Conservation (phyloP, 495 filamentous ascomycete genomes). For the Rhizodiscina lignyota region DNA sequence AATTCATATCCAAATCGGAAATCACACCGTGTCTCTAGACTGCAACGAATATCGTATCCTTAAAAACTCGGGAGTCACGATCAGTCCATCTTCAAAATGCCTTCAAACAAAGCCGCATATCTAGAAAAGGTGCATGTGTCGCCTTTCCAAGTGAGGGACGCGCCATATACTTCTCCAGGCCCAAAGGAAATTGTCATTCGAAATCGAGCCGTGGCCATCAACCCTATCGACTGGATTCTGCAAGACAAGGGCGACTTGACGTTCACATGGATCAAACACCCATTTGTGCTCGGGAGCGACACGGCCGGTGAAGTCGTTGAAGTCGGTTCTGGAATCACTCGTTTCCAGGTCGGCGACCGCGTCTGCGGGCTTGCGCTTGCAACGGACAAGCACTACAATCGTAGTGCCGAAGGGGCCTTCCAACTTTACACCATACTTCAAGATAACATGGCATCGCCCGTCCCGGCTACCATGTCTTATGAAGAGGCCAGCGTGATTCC, state of each 20-base stretch:
- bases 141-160: no score
- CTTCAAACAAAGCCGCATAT: no score
- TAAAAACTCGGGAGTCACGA: no score
- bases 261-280: conserved; percentile 23
- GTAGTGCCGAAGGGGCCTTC: conserved; percentile 4
- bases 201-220: conserved; percentile 24
- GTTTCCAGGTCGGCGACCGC: conserved; percentile 30
- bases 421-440: conserved; percentile 8
- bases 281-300: conserved; percentile 35
- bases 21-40: no score
- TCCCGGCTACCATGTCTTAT: conserved; percentile 9
- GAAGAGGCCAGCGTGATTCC: conserved; percentile 10
- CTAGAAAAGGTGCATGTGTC: no score
- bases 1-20: no score
- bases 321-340: conserved; percentile 27
- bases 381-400: not conserved
- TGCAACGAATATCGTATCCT: no score
- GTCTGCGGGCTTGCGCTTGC: conserved; percentile 15
- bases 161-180: no score
- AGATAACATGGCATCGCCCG: conserved; percentile 1
- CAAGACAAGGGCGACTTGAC: conserved; percentile 18
- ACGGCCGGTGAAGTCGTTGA: conserved; percentile 33
- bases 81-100: no score
- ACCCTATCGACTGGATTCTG: conserved; percentile 31
- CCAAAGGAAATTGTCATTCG: conserved; percentile 25